Conservation (phyloP, 805 yeast species). For the Cyberlindnera americana region DNA sequence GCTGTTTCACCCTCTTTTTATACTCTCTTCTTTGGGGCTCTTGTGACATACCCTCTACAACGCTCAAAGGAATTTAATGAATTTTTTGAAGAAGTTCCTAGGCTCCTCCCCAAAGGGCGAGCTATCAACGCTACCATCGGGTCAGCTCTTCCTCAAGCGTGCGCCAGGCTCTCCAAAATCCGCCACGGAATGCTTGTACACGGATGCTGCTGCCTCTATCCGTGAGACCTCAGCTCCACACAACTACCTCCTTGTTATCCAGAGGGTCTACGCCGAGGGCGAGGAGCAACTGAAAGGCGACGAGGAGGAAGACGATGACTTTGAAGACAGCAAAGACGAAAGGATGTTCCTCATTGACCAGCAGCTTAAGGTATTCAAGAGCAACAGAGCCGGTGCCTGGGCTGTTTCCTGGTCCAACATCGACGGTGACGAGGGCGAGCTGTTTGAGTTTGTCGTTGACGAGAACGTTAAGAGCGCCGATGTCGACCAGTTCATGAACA, state of each 20-base stretch:
- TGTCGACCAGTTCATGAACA: conserved; percentile 58
- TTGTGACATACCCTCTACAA: no score
- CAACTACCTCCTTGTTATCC: conserved; percentile 67
- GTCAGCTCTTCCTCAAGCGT: conserved; percentile 71
- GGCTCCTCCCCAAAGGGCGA: conserved; percentile 55
- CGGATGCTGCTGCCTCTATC: conserved; percentile 73
- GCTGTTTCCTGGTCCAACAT: conserved; percentile 78
- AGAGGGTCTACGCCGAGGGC: conserved; percentile 66
- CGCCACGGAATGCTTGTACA: conserved; percentile 75
- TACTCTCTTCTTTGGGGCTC: no score
- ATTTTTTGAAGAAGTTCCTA: conserved; percentile 63
- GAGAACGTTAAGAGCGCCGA: conserved; percentile 46
- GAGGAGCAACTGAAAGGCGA: conserved; percentile 49
- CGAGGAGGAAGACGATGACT: conserved; percentile 43
- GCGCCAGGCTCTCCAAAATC: conserved; percentile 83
- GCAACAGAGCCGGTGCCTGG: conserved; percentile 48
- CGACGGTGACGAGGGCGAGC: conserved; percentile 84
- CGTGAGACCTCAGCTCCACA: conserved; percentile 63
- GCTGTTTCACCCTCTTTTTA: no score
- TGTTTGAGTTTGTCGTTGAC: conserved; percentile 75
- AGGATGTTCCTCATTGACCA: conserved; percentile 67
- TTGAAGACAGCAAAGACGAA: conserved; percentile 50
- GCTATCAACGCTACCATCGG: conserved; percentile 68
- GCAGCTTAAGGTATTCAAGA: conserved; percentile 52
- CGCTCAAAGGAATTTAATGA: no score